Evolutionary conservation across 257 asterid genomes (phyloP).

Genomic region (Nyctanthes arbortristis): DNA sequence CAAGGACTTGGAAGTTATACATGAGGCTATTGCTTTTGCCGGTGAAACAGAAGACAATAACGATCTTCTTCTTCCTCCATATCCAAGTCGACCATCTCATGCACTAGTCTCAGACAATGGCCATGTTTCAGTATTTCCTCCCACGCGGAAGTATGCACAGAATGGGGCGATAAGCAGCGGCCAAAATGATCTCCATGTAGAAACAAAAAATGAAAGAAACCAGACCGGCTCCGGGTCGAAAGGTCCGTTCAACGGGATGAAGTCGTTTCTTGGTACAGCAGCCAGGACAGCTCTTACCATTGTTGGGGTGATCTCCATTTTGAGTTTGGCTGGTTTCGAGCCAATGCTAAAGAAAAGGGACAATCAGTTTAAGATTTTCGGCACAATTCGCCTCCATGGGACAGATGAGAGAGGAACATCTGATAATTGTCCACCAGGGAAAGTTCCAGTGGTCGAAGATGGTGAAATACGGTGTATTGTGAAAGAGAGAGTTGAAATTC

Average conservation of each 20-base stretch:
- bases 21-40: conserved; percentile 84
- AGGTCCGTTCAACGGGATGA: conserved; percentile 40
- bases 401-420: conserved; percentile 26
- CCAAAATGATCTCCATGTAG: conserved; percentile 19
- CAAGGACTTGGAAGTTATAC: conserved; percentile 71
- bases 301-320: conserved; percentile 58
- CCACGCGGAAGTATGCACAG: conserved; percentile 43
- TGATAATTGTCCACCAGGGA: conserved; percentile 70
- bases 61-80: conserved; percentile 96
- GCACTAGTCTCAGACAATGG: conserved; percentile 44
- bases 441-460: conserved; percentile 59
- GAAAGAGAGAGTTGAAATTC: conserved; percentile 90
- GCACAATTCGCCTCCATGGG: conserved; percentile 40
- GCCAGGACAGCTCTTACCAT: conserved; percentile 70
- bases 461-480: conserved; percentile 81
- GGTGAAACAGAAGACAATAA: conserved; percentile 74
- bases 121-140: conserved; percentile 43
- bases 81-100: conserved; percentile 74
- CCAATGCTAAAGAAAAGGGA: conserved; percentile 64
- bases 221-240: conserved; percentile 24
- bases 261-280: conserved; percentile 45
- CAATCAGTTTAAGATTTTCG: conserved; percentile 41
- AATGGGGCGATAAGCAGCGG: conserved; percentile 37
- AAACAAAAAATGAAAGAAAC: conserved; percentile 27
- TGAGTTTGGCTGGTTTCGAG: conserved; percentile 82